These are phyloP conservation scores for Rhinocladiella similis DNA, from an alignment of 2,329 filamentous ascomycete genomes.

Conservation along the genomic window DNA sequence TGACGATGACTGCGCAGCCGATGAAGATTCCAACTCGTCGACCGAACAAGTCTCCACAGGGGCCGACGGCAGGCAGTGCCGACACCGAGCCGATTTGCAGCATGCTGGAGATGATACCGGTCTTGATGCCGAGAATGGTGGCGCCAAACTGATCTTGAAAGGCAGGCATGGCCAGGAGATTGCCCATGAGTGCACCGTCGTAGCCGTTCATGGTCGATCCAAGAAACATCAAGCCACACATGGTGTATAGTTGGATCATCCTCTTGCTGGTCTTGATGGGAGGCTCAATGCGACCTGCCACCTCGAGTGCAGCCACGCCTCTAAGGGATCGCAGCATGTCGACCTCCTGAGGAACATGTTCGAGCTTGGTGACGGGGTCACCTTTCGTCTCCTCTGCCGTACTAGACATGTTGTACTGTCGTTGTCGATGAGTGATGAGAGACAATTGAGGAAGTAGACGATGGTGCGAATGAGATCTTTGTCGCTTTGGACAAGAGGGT, in stretches of 20 bases:
- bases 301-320: background rate
- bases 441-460: no score
- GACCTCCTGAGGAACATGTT: conserved; percentile 1
- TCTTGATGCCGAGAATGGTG: background rate
- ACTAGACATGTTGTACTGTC: background rate
- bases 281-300: background rate
- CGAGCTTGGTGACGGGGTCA: background rate
- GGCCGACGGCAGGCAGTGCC: background rate
- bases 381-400: background rate
- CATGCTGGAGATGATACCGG: conserved; percentile 1
- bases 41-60: conserved; percentile 15
- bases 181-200: conserved; percentile 2
- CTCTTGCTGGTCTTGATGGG: background rate
- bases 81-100: background rate
- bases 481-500: no score
- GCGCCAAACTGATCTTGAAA: conserved; percentile 1
- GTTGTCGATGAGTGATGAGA: background rate
- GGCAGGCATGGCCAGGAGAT: background rate
- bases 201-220: conserved; percentile 2
- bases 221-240: conserved; percentile 5
- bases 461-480: no score
- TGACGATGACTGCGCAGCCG: conserved; percentile 45
- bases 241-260: conserved; percentile 1
- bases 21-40: conserved; percentile 33
- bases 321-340: background rate